Conservation (phyloP, 2,329 filamentous ascomycete genomes). For the Aureobasidium sp. region DNA sequence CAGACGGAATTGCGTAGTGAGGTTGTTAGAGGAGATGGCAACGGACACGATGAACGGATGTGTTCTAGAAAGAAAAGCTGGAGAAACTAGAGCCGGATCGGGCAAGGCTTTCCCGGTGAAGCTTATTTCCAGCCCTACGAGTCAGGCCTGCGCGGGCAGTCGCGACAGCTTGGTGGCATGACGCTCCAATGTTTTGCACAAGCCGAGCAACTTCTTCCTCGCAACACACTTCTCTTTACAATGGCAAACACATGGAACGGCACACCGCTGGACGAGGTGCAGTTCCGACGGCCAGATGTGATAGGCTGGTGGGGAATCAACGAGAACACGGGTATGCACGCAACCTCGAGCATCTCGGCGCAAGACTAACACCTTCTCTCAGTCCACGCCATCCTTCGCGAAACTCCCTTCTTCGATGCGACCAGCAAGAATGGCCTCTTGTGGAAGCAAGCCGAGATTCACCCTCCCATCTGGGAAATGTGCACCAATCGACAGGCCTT, state of each 20-base stretch:
- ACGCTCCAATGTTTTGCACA: background rate
- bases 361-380: background rate
- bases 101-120: constrained; percentile 3
- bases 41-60: background rate
- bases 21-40: background rate
- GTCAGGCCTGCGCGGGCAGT: background rate
- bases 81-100: constrained; percentile 4
- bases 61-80: constrained; percentile 13
- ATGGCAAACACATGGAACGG: constrained; percentile 6
- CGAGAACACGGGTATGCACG: constrained; percentile 12
- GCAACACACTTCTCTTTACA: no score
- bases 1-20: background rate
- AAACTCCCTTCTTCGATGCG: constrained; percentile 55
- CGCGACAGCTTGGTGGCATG: constrained; percentile 6
- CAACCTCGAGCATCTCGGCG: background rate
- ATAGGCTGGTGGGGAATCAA: constrained; percentile 15
- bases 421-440: constrained; percentile 52
- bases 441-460: constrained; percentile 42
- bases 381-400: constrained; percentile 52
- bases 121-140: constrained; percentile 6
- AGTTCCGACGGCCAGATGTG: constrained; percentile 13
- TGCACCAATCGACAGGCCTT: constrained; percentile 48
- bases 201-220: background rate
- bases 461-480: constrained; percentile 40
- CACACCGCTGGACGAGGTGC: constrained; percentile 16